Evolutionary conservation across 2,329 filamentous ascomycete species (phyloP).

Genomic region (Stromatinia cepivora): DNA sequence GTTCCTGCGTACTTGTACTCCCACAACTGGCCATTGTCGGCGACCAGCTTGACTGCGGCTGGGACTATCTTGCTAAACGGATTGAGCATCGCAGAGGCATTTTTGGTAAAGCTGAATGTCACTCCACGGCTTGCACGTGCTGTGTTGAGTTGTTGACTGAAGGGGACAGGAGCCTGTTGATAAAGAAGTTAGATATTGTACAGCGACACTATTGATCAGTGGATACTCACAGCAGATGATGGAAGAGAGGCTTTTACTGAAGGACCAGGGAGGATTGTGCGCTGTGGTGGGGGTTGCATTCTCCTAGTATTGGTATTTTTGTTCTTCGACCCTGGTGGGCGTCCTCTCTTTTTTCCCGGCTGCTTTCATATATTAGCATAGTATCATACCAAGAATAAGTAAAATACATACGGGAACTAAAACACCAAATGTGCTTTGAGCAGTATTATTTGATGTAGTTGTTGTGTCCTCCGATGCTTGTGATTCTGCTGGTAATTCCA

Average conservation of each 20-base stretch:
- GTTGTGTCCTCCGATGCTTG: background rate
- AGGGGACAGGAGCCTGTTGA: background rate
- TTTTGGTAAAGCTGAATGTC: constrained; percentile 3
- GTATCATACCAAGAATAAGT: background rate
- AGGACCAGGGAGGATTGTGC: background rate
- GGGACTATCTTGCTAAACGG: constrained; percentile 9
- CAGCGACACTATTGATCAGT: too few species aligned
- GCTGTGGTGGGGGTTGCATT: background rate
- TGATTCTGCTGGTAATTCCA: background rate
- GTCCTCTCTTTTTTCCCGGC: background rate
- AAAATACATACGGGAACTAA: background rate
- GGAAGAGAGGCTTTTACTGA: too few species aligned
- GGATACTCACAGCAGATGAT: background rate
- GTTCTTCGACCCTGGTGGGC: background rate
- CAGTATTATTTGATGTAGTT: background rate
- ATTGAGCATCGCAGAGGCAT: background rate
- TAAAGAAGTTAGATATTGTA: background rate
- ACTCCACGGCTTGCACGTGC: background rate
- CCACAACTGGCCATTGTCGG: constrained; percentile 5
- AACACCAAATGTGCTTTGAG: background rate
- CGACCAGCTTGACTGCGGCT: background rate
- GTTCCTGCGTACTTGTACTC: constrained; percentile 4
- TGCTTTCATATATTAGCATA: background rate
- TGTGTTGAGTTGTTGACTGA: background rate
- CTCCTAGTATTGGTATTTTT: background rate